Percentiles rank a stretch among this genome's conserved stretches.
phyloP scores from a whole-genome alignment of 1,139 yeast species.

The Hemisphaericaspora subhashii region DNA sequence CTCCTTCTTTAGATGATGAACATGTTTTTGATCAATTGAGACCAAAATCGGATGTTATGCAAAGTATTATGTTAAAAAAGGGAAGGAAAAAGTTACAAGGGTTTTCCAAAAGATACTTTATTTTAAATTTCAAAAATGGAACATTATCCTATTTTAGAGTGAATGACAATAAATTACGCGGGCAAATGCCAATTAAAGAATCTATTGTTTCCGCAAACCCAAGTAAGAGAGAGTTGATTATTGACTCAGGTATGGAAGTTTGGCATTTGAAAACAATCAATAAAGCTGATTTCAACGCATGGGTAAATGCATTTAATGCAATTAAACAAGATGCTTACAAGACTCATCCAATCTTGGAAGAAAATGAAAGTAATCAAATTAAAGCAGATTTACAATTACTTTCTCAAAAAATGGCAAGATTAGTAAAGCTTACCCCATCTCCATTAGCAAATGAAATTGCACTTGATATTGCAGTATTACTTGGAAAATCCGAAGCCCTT shows the following conservation, averaged over 20 bases:
- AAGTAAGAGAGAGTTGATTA: constrained; percentile 64
- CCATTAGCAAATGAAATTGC: constrained; percentile 14
- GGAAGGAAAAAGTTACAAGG: constrained; percentile 82
- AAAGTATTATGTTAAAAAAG: constrained; percentile 72
- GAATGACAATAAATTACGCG: constrained; percentile 75
- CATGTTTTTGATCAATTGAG: constrained; percentile 1
- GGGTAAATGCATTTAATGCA: constrained; percentile 77
- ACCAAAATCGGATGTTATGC: constrained; percentile 54
- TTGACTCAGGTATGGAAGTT: constrained; percentile 94
- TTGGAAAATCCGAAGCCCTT: constrained; percentile 7
- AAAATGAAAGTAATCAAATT: constrained; percentile 3
- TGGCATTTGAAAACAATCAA: constrained; percentile 82
- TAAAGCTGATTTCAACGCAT: constrained; percentile 65
- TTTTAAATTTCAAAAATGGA: constrained; percentile 78
- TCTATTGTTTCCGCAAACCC: constrained; percentile 81
- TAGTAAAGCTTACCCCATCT: constrained; percentile 18
- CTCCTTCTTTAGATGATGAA: constrained; percentile 6
- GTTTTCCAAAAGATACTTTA: constrained; percentile 79
- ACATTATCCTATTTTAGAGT: constrained; percentile 75
- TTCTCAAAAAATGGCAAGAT: constrained; percentile 24
- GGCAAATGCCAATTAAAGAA: constrained; percentile 85
- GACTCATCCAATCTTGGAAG: constrained; percentile 12
- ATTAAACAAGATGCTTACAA: constrained; percentile 28
- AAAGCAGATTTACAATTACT: constrained; percentile 15
- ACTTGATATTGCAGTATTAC: constrained; percentile 12